A percentile compares a stretch with the other conserved stretches of the same genome.
Evolutionary conservation across 768 basidiomycete species (phyloP).

Genomic region (Termitomyces titanicus): DNA sequence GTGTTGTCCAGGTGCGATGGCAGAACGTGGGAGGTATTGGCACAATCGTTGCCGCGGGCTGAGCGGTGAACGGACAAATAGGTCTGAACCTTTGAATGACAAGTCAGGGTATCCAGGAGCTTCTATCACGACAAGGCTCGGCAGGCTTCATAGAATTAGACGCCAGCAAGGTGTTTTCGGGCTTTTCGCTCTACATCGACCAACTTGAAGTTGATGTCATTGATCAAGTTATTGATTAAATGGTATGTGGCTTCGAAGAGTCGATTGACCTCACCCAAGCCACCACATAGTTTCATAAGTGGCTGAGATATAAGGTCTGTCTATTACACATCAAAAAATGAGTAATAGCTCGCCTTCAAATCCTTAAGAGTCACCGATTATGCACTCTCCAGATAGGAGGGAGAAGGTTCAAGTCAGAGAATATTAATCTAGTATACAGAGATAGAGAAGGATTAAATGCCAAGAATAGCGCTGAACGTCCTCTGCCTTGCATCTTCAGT

Average conservation of each 20-base stretch:
- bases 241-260: too few species aligned
- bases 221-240: not conserved
- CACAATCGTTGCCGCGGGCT: not conserved
- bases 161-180: not conserved
- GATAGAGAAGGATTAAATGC: too few species aligned
- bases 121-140: not conserved
- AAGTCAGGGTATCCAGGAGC: not conserved
- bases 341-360: not conserved
- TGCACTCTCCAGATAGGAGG: too few species aligned
- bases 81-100: not conserved
- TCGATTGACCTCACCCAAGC: not conserved
- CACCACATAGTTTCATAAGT: not conserved
- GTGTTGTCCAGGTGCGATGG: not conserved
- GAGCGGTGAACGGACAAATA: not conserved
- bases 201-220: too few species aligned
- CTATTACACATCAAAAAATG: not conserved
- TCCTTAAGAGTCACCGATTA: too few species aligned
- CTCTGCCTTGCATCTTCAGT: not conserved
- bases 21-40: slow-evolving; percentile 6
- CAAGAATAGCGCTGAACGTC: too few species aligned
- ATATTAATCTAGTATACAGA: too few species aligned
- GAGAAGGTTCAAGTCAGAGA: too few species aligned
- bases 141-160: slow-evolving; percentile 2
- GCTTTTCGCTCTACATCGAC: not conserved
- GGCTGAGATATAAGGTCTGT: not conserved